phyloP scores from a whole-genome alignment of 768 basidiomycete genomes.

The Termitomyces sp. region DNA sequence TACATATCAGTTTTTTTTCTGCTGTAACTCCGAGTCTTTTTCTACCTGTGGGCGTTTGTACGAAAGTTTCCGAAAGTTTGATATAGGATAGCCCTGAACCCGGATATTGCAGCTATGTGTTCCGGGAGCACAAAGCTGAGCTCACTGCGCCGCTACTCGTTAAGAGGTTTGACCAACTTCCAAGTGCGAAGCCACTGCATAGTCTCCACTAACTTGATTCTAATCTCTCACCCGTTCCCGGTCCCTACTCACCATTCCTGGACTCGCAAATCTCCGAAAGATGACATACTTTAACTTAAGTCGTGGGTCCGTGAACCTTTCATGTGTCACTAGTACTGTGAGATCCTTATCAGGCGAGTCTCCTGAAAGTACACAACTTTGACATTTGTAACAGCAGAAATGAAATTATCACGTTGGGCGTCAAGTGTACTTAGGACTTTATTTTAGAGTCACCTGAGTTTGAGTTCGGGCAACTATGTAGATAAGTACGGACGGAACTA shows the following conservation, averaged over 20 bases:
- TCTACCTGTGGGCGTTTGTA: no score
- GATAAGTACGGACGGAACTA: not conserved
- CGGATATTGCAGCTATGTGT: not conserved
- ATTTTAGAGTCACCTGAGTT: not conserved
- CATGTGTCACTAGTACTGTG: no score
- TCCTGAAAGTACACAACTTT: not conserved
- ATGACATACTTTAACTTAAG: slow-evolving; percentile 9
- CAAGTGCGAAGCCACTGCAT: not conserved
- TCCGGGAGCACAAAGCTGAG: not conserved
- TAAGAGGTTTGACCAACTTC: not conserved
- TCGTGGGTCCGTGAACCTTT: not conserved
- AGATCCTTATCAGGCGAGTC: not conserved
- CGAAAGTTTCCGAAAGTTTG: no score
- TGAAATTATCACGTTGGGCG: not conserved
- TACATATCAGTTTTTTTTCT: no score
- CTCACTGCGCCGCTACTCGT: not conserved
- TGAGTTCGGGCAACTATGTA: not conserved
- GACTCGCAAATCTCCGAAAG: slow-evolving; percentile 11
- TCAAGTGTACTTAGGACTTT: not conserved
- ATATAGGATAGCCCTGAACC: no score
- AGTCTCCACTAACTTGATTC: no score
- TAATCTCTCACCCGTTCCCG: not conserved
- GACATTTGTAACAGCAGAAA: not conserved
- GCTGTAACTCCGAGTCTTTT: no score
- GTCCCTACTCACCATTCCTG: not conserved